Evolutionary conservation across 805 yeast genomes (phyloP).

Genomic region (Dipodascus albidus): DNA sequence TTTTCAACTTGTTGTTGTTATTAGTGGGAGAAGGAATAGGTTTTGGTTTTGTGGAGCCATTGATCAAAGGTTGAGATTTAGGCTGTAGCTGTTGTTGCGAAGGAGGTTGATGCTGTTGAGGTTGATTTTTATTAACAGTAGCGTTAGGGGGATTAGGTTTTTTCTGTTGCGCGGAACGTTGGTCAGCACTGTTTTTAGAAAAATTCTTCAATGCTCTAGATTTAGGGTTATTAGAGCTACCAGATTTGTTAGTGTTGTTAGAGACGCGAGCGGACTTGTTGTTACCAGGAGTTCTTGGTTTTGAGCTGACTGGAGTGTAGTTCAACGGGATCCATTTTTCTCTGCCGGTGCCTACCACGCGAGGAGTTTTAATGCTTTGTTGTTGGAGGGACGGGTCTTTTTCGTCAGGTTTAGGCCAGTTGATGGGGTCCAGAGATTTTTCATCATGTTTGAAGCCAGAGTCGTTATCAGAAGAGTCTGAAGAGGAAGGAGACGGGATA

Average conservation of each 20-base stretch:
- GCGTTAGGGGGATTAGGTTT: slow-evolving; percentile 2
- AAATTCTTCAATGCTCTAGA: background rate
- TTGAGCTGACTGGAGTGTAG: slow-evolving; percentile 39
- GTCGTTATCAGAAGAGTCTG: slow-evolving; percentile 5
- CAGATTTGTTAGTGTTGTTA: slow-evolving; percentile 4
- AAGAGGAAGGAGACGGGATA: slow-evolving; percentile 6
- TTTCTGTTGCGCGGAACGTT: slow-evolving; percentile 10
- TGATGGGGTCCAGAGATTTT: slow-evolving; percentile 11
- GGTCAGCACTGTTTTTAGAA: slow-evolving; percentile 1
- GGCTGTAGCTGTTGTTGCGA: background rate
- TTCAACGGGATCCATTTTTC: slow-evolving; percentile 68
- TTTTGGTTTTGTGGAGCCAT: slow-evolving; percentile 9
- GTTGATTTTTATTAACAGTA: background rate
- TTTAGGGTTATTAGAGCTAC: background rate
- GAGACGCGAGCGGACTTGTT: background rate
- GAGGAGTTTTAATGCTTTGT: slow-evolving; percentile 13
- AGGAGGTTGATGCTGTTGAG: slow-evolving; percentile 2
- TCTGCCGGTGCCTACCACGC: slow-evolving; percentile 31
- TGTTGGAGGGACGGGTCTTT: slow-evolving; percentile 14
- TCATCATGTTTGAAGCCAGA: slow-evolving; percentile 1
- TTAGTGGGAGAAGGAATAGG: slow-evolving; percentile 3
- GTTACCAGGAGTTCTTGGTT: slow-evolving; percentile 13
- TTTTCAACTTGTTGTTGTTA: background rate
- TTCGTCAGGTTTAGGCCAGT: slow-evolving; percentile 19
- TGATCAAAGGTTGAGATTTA: slow-evolving; percentile 2